Evolutionary conservation across 1,284 basidiomycete species (phyloP).

Genomic region (Puccinia coronata): DNA sequence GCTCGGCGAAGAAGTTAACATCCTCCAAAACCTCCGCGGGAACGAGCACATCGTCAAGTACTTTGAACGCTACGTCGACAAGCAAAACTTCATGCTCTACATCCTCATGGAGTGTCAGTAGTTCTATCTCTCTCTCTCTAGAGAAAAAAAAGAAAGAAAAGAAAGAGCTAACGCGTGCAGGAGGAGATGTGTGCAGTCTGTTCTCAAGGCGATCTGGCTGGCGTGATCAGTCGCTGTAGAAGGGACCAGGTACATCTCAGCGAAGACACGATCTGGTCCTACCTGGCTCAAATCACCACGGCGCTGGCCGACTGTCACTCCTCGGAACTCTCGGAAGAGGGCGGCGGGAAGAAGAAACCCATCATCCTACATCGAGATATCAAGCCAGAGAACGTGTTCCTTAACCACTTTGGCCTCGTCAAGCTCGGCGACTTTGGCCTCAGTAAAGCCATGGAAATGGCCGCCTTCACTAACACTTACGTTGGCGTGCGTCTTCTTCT

Average conservation of each 20-base stretch:
- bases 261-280: conserved; percentile 92
- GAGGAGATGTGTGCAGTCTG: conserved; percentile 3
- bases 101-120: conserved; percentile 80
- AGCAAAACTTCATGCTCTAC: conserved; percentile 84
- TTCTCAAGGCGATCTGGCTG: conserved; percentile 49
- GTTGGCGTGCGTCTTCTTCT: conserved; percentile 82
- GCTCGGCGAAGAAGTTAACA: conserved; percentile 97
- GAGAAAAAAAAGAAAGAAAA: too few species aligned
- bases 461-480: conserved; percentile 89
- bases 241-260: conserved; percentile 62
- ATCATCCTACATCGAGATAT: conserved; percentile 85
- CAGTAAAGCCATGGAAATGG: conserved; percentile 82
- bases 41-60: conserved; percentile 93
- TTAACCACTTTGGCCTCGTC: conserved; percentile 74
- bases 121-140: neutral
- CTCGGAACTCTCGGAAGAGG: conserved; percentile 54
- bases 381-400: conserved; percentile 95
- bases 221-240: conserved; percentile 43
- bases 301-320: conserved; percentile 87
- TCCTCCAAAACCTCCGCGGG: conserved; percentile 83
- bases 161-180: conserved; percentile 10
- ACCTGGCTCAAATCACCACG: conserved; percentile 87
- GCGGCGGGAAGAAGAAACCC: conserved; percentile 51
- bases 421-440: conserved; percentile 96
- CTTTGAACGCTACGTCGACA: conserved; percentile 85